phyloP scores from a whole-genome alignment of 148 eudicot species.

The Chenopodium album region DNA sequence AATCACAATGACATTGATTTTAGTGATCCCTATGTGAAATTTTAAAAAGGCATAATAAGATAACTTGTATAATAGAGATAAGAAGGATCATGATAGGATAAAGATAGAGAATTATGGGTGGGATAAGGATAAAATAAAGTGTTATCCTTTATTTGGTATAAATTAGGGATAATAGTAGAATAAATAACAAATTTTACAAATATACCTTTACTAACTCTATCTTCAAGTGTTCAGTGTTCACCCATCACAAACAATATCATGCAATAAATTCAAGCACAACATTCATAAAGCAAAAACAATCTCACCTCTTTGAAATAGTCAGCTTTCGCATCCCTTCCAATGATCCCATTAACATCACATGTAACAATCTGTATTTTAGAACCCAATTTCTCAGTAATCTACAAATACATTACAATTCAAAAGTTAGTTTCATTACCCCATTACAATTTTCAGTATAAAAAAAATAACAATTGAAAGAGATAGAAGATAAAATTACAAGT shows the following conservation, averaged over 20 bases:
- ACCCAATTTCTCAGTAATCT: slow-evolving; percentile 59
- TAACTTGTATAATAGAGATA: too few species aligned
- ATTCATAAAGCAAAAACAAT: neutral
- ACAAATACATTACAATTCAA: slow-evolving; percentile 5
- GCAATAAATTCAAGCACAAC: neutral
- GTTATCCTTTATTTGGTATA: too few species aligned
- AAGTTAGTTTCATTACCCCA: neutral
- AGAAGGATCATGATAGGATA: too few species aligned
- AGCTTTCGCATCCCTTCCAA: slow-evolving; percentile 63
- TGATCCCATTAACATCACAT: slow-evolving; percentile 51
- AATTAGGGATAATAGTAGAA: too few species aligned
- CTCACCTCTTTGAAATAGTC: slow-evolving; percentile 66
- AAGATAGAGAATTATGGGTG: too few species aligned
- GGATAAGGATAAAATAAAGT: too few species aligned
- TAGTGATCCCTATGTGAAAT: too few species aligned
- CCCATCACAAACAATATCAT: neutral
- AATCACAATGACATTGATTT: too few species aligned
- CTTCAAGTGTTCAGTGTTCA: neutral
- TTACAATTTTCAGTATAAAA: neutral
- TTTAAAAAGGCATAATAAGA: too few species aligned
- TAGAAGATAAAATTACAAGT: slow-evolving; percentile 45
- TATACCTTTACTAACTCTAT: too few species aligned
- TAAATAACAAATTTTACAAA: too few species aligned
- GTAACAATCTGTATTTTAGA: slow-evolving; percentile 59
- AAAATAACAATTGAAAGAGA: neutral